phyloP scores from a whole-genome alignment of 2,329 filamentous ascomycete species.

The Apiospora malaysiana region DNA sequence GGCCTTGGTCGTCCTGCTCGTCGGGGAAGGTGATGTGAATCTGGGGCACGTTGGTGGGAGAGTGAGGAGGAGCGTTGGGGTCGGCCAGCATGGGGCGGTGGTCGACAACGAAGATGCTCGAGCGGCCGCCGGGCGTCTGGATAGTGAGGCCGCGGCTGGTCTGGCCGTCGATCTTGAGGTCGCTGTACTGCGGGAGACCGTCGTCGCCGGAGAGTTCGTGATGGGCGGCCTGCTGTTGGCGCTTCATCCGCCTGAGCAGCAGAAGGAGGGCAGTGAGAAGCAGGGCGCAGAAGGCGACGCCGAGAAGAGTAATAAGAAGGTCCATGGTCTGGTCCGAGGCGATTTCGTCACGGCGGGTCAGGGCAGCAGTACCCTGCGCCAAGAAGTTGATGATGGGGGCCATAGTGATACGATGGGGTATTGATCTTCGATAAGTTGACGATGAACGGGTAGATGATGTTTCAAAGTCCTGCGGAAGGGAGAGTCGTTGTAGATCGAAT shows the following conservation, averaged over 20 bases:
- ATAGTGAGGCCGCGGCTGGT: conserved; percentile 64
- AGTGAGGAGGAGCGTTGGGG: conserved; percentile 75
- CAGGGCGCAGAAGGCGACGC: conserved; percentile 76
- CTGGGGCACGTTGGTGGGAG: conserved; percentile 85
- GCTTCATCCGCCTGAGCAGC: conserved; percentile 70
- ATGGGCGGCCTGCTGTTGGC: conserved; percentile 49
- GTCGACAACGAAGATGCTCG: conserved; percentile 78
- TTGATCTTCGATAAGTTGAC: conserved; percentile 9
- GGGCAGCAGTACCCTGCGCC: conserved; percentile 45
- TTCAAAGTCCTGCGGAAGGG: conserved; percentile 35
- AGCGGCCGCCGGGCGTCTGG: conserved; percentile 61
- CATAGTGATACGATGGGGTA: conserved; percentile 35
- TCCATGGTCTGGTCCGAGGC: conserved; percentile 70
- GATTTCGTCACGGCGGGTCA: conserved; percentile 57
- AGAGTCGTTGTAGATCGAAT: conserved; percentile 26
- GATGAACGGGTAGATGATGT: conserved; percentile 6
- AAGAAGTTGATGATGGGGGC: conserved; percentile 45
- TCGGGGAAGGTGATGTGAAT: conserved; percentile 98
- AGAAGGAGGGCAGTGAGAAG: conserved; percentile 72
- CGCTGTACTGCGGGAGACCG: conserved; percentile 73
- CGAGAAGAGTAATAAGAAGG: conserved; percentile 79
- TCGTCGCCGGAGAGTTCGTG: conserved; percentile 43
- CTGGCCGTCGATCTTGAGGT: conserved; percentile 55
- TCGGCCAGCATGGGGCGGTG: conserved; percentile 76
- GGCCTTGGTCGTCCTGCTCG: conserved; percentile 87